Percentiles rank a stretch among this genome's conserved stretches.
Conservation (phyloP, 2,329 filamentous ascomycete genomes). For the Verticillium alfalfae region DNA sequence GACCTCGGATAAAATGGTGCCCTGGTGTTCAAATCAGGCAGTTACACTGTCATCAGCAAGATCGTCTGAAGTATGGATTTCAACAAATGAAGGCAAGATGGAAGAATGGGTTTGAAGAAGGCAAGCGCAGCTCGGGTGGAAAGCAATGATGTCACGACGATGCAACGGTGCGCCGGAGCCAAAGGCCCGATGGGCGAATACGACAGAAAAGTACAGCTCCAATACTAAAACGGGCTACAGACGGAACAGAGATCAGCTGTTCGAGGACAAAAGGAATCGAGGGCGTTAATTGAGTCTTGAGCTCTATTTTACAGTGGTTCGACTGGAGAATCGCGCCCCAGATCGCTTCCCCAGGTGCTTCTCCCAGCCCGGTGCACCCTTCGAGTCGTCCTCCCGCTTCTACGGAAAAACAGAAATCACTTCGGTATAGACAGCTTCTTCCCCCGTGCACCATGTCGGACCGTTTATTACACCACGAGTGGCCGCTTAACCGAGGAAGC, state of each 20-base stretch:
- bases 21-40: too few relatives aligned
- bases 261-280: constrained; percentile 53
- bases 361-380: constrained; percentile 40
- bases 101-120: background rate
- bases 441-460: constrained; percentile 20
- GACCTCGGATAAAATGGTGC: too few relatives aligned
- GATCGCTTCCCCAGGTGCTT: constrained; percentile 15
- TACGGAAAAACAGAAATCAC: constrained; percentile 37
- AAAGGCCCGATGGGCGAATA: background rate
- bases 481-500: constrained; percentile 61
- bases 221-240: background rate
- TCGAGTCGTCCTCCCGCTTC: constrained; percentile 37
- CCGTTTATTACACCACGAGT: constrained; percentile 23
- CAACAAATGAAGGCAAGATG: too few relatives aligned
- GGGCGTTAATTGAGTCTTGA: constrained; percentile 55
- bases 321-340: constrained; percentile 37
- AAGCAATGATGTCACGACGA: background rate
- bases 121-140: background rate
- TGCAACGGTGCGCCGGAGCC: background rate
- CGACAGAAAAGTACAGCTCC: background rate
- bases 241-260: background rate
- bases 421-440: constrained; percentile 44
- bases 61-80: too few relatives aligned
- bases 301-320: constrained; percentile 59
- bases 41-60: too few relatives aligned